Evolutionary conservation across 1,284 basidiomycete species (phyloP).

Genomic region (Cutaneotrichosporon cutaneum): DNA sequence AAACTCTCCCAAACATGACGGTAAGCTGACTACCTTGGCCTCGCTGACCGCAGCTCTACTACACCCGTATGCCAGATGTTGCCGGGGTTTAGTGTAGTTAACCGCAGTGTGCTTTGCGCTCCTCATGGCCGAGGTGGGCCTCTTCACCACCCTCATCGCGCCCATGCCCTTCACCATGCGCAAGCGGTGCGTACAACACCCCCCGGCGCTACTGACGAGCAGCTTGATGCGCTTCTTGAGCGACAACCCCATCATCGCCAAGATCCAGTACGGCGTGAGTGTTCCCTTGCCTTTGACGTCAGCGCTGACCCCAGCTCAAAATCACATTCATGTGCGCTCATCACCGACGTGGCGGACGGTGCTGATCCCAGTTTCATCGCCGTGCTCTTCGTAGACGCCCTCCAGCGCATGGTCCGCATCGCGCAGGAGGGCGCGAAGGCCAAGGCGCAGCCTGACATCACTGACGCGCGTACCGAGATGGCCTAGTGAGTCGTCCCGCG

Average conservation of each 20-base stretch:
- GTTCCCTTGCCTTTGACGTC: background rate
- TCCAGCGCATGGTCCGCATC: slow-evolving; percentile 89
- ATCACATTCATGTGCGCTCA: slow-evolving; percentile 84
- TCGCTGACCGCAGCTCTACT: slow-evolving; percentile 42
- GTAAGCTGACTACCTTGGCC: slow-evolving; percentile 11
- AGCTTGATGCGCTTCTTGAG: slow-evolving; percentile 54
- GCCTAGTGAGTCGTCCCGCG: slow-evolving; percentile 58
- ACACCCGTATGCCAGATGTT: slow-evolving; percentile 45
- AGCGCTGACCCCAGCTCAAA: slow-evolving; percentile 60
- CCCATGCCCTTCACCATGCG: slow-evolving; percentile 53
- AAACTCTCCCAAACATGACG: slow-evolving; percentile 22
- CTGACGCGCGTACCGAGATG: slow-evolving; percentile 75
- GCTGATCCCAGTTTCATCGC: slow-evolving; percentile 69
- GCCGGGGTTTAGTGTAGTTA: too few species aligned
- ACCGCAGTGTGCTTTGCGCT: slow-evolving; percentile 51
- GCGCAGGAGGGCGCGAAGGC: slow-evolving; percentile 64
- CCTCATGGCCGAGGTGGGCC: slow-evolving; percentile 48
- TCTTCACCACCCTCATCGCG: slow-evolving; percentile 49
- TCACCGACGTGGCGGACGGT: background rate
- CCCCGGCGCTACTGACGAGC: slow-evolving; percentile 7
- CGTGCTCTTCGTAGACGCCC: slow-evolving; percentile 69
- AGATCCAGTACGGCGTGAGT: slow-evolving; percentile 57
- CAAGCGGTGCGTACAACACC: slow-evolving; percentile 42
- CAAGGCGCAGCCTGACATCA: slow-evolving; percentile 61
- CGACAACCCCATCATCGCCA: slow-evolving; percentile 55